Base-by-base conservation (phyloP, 352 stramenopile species). In the Phytophthora sp. region DNA sequence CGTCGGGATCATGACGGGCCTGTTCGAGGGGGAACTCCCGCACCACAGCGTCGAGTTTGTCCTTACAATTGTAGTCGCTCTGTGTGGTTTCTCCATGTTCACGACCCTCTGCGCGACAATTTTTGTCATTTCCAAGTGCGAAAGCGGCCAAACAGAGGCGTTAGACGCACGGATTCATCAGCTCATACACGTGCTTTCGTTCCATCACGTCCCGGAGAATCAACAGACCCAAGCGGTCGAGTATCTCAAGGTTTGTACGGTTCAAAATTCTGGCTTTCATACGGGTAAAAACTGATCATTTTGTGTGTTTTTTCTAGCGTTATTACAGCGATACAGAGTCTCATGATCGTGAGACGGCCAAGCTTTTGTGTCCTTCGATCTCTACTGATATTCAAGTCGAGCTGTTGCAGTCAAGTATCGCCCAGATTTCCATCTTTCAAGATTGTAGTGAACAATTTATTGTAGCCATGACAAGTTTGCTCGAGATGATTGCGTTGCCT, bases 71-170 rank as follows among this genome's bases (percentile, higher is more conserved):
- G 49, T 77, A n/a, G 83, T 93, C 15, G 84, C 81, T 7, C 54
- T 84, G 5, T 80, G 82, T 27, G 85, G 85, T 0, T 93, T 93
- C 45, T 80, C 80, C 12, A 64, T 91, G 50, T 93, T 93, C 46
- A 88, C 82, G 11, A 73, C 69, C 1, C 63, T 91, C 31, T 87
- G 76, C 16, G 81, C 81, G 2, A 93, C 83, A 23, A 82, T 93
- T 21, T 93, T 93, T 52, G 84, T 90, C 45, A 80, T 91, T 35
- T 93, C 85, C 30, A 90, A 90, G 57, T 90, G 85, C 39, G 73
- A 91, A 69, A 88, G 82, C 18, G 80, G 84, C 0, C 74, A 82
- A 12, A 70, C 67, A 0, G 85, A 93, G 53, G 68, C 77, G 0
- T 75, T 80, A 3, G 81, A 90, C 24, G 82, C 82, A 4, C 66